Percentiles rank a stretch among this genome's conserved stretches.
Evolutionary conservation across 2,329 filamentous ascomycete genomes (phyloP).

Genomic region (Alternaria gaisen): DNA sequence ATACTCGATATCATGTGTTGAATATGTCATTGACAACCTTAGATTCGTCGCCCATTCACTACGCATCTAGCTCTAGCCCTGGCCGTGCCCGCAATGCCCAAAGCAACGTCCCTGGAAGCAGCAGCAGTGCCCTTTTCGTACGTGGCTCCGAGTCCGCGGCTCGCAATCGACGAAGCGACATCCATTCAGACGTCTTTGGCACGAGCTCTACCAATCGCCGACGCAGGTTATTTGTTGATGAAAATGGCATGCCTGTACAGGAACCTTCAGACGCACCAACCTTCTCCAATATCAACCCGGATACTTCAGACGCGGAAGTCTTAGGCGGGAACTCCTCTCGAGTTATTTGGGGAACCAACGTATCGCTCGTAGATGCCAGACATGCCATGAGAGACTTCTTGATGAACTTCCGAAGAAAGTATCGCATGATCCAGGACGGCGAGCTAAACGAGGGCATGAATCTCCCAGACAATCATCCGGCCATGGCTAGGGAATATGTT

Average conservation of each 20-base stretch:
- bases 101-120: constrained; percentile 78
- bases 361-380: constrained; percentile 90
- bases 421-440: constrained; percentile 91
- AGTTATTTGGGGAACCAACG: constrained; percentile 96
- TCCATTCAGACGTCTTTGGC: constrained; percentile 75
- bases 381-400: constrained; percentile 90
- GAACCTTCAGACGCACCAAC: constrained; percentile 66
- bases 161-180: constrained; percentile 79
- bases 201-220: constrained; percentile 58
- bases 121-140: constrained; percentile 88
- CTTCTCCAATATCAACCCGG: constrained; percentile 76
- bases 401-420: constrained; percentile 90
- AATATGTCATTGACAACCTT: constrained; percentile 23
- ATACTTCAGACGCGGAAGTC: constrained; percentile 89
- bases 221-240: constrained; percentile 70
- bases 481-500: constrained; percentile 82
- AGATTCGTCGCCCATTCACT: constrained; percentile 94
- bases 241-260: constrained; percentile 67
- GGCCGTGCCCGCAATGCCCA: constrained; percentile 66
- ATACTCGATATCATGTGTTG: neutral
- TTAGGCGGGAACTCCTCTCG: constrained; percentile 83
- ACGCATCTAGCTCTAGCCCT: constrained; percentile 89
- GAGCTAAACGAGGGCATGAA: constrained; percentile 76
- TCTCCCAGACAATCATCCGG: constrained; percentile 70
- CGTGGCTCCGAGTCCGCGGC: constrained; percentile 65